Percentiles rank a stretch among this genome's conserved stretches.
phyloP scores from a whole-genome alignment of 1,284 basidiomycete species.

The Xerocomus amazonicus region DNA sequence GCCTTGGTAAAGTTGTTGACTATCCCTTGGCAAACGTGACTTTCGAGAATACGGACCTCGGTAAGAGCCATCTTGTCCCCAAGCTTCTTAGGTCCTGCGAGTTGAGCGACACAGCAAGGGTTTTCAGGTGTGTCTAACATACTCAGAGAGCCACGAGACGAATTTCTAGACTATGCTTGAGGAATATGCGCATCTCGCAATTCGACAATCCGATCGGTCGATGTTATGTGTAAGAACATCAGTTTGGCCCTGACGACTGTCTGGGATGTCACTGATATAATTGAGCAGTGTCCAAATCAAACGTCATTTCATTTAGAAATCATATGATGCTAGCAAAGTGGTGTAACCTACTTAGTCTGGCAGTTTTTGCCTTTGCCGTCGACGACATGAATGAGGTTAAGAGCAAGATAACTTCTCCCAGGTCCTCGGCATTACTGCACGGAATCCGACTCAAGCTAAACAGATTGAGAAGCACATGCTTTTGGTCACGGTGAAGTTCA shows the following conservation, averaged over 20 bases:
- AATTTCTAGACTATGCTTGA: conserved; percentile 93
- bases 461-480: conserved; percentile 46
- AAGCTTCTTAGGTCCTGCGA: conserved; percentile 77
- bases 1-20: conserved; percentile 92
- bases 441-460: background rate
- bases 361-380: conserved; percentile 97
- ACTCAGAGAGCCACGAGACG: conserved; percentile 80
- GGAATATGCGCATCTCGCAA: conserved; percentile 89
- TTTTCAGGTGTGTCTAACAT: background rate
- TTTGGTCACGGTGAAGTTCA: conserved; percentile 82
- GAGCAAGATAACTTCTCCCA: conserved; percentile 84
- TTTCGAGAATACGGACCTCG: conserved; percentile 94
- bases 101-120: conserved; percentile 1
- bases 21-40: conserved; percentile 85
- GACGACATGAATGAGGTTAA: conserved; percentile 91
- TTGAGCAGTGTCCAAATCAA: conserved; percentile 89
- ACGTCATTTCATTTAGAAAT: conserved; percentile 1
- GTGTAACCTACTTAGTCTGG: conserved; percentile 79
- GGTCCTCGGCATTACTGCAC: conserved; percentile 74
- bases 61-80: conserved; percentile 99
- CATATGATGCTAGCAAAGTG: background rate
- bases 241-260: conserved; percentile 80
- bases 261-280: conserved; percentile 78
- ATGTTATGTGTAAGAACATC: conserved; percentile 87
- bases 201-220: conserved; percentile 93